Percentiles rank a stretch among this genome's conserved stretches.
phyloP scores from a whole-genome alignment of 805 yeast species.

The Suhomyces faveliae region DNA sequence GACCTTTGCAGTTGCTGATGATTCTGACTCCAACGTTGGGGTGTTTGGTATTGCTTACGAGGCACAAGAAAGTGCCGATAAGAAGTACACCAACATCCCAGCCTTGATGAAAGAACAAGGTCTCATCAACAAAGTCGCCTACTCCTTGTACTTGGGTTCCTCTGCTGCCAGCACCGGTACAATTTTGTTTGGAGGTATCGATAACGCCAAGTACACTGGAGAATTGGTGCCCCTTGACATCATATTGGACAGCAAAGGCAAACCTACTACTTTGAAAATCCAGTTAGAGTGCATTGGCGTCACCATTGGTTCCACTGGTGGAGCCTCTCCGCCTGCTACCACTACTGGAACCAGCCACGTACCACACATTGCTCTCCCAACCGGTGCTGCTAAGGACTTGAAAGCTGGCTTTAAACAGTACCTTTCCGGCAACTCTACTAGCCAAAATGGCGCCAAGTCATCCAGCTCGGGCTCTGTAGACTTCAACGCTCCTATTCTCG shows the following conservation, averaged over 20 bases:
- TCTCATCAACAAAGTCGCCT: slow-evolving; percentile 51
- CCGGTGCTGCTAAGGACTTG: neutral
- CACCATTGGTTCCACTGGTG: slow-evolving; percentile 4
- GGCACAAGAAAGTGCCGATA: slow-evolving; percentile 11
- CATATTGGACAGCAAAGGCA: slow-evolving; percentile 9
- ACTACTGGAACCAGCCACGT: neutral
- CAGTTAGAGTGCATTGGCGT: slow-evolving; percentile 19
- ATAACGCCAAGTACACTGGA: slow-evolving; percentile 60
- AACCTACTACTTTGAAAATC: slow-evolving; percentile 17
- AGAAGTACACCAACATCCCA: slow-evolving; percentile 67
- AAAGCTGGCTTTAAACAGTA: neutral
- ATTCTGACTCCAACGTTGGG: slow-evolving; percentile 15
- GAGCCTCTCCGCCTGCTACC: neutral
- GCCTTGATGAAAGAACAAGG: slow-evolving; percentile 57
- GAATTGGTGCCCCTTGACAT: slow-evolving; percentile 31
- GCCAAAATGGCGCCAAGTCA: neutral
- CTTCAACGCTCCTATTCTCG: slow-evolving; percentile 34
- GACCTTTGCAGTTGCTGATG: slow-evolving; percentile 17
- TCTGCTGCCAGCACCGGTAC: slow-evolving; percentile 44
- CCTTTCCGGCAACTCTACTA: neutral
- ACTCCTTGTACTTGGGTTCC: slow-evolving; percentile 60
- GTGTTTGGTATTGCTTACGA: slow-evolving; percentile 20
- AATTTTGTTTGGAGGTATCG: slow-evolving; percentile 73
- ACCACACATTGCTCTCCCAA: slow-evolving; percentile 3
- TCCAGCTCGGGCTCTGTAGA: slow-evolving; percentile 1